Evolutionary conservation across 257 asterid genomes (phyloP), one percentile per base, ranked within the genome.

Genomic region (Nyctanthes arbortristis): DNA sequence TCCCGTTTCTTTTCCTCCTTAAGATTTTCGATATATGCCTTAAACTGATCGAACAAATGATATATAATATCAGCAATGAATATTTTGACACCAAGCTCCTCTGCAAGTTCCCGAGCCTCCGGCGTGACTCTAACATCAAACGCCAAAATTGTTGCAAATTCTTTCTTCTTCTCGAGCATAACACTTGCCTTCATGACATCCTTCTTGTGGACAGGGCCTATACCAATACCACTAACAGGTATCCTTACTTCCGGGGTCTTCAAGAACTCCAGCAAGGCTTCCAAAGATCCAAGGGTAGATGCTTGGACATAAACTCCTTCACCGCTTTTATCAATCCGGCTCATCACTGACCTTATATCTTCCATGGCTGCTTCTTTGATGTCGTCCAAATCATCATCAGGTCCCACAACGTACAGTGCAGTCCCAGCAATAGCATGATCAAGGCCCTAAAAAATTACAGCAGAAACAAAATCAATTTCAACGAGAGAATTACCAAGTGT

Each of bases 361-460:
- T 86, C 98, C 99, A 94, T 94, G 45, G 96, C 91, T 77, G 89
- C 34, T 74, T 89, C 98, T 69, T 82, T 89, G 65, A 89, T 80
- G 55, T 77, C 90, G 67, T 91, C 97, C 70, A 94, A 22, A 73
- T 89, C 95, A 73, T 91, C 97, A 77, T 79, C 80, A 59, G 96
- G 92, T 58, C 95, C 96, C 70, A 91, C 97, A 70, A 94, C 89
- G 73, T 94, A 84, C 36, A 94, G 87, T 79, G 93, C 86, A 52
- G 99, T 85, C 63, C 99, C 99, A 32, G 96, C 99, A 86, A 94
- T 89, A 56, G 97, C 91, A 84, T 94, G 99, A 84, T 94, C 99
- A 78, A 91, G 96, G 63, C 96, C 97, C 96, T n/a, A 89, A 75
- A 56, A 75, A n/a, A 75, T 56, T 72, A 74, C 76, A 3, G 75